These are phyloP conservation scores for Rhododendron henanense DNA, from an alignment of 148 eudicot genomes.

Conservation along the genomic window DNA sequence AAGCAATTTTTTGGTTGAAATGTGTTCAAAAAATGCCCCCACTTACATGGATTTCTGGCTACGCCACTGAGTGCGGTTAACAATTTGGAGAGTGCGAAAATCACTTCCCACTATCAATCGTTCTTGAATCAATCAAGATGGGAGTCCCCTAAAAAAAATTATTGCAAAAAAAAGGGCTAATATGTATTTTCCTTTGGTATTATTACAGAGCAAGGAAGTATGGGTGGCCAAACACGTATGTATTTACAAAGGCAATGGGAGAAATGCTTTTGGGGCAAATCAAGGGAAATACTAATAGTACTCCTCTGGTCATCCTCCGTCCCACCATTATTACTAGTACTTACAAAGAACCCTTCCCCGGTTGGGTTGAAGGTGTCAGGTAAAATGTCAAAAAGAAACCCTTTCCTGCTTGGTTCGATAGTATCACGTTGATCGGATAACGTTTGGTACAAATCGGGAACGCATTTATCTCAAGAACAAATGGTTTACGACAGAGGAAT, in stretches of 20 bases:
- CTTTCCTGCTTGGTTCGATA: no score
- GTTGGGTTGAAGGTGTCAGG: conserved; percentile 86
- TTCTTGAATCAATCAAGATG: not conserved
- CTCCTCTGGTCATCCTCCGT: conserved; percentile 66
- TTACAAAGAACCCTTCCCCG: conserved; percentile 73
- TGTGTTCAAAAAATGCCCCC: no score
- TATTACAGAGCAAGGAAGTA: conserved; percentile 45
- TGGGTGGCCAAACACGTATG: conserved; percentile 90
- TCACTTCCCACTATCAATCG: not conserved
- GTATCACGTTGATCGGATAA: no score
- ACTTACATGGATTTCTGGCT: no score
- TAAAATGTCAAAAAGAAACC: conserved; percentile 8
- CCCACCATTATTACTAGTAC: conserved; percentile 77
- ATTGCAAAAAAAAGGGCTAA: no score
- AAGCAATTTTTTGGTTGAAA: no score
- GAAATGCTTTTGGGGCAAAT: conserved; percentile 65
- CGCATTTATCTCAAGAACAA: not conserved
- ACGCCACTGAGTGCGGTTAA: no score
- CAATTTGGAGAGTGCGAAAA: no score
- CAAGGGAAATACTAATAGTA: conserved; percentile 23
- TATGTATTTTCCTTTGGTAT: not conserved
- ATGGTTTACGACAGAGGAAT: not conserved
- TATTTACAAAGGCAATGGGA: conserved; percentile 75
- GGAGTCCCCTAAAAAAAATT: not conserved
- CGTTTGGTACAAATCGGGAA: not conserved